phyloP scores from a whole-genome alignment of 257 asterid genomes.

The Solanum sejunctum region DNA sequence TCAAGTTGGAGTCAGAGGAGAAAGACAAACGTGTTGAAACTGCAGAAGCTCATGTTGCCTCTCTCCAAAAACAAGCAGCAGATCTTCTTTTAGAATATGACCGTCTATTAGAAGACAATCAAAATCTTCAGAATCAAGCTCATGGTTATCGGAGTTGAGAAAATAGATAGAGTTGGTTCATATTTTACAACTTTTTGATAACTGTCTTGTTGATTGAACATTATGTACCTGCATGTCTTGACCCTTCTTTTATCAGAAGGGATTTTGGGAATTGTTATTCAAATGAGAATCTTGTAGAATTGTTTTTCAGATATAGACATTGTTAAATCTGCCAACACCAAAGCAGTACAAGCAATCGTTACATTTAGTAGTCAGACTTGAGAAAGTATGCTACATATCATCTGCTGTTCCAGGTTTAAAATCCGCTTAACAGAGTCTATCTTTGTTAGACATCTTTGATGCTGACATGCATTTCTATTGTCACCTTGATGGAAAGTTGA shows the following conservation, averaged over 20 bases:
- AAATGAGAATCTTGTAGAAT: neutral
- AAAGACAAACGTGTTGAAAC: constrained; percentile 63
- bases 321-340: neutral
- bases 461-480: neutral
- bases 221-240: neutral
- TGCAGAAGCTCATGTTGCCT: constrained; percentile 58
- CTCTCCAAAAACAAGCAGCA: constrained; percentile 80
- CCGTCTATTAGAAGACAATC: constrained; percentile 74
- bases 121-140: constrained; percentile 60
- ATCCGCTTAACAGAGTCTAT: neutral
- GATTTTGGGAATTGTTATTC: neutral
- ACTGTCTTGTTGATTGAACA: neutral
- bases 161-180: neutral
- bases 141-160: constrained; percentile 17
- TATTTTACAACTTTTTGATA: neutral
- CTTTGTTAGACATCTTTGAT: neutral
- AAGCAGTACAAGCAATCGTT: neutral
- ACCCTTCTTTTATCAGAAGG: neutral
- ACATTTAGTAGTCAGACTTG: neutral
- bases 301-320: neutral
- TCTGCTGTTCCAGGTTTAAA: neutral
- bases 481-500: neutral
- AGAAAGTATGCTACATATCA: neutral
- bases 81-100: constrained; percentile 85
- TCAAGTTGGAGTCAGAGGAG: constrained; percentile 39